Base-by-base conservation (phyloP, 2,329 filamentous ascomycete species). In the Scorias spongiosa region DNA sequence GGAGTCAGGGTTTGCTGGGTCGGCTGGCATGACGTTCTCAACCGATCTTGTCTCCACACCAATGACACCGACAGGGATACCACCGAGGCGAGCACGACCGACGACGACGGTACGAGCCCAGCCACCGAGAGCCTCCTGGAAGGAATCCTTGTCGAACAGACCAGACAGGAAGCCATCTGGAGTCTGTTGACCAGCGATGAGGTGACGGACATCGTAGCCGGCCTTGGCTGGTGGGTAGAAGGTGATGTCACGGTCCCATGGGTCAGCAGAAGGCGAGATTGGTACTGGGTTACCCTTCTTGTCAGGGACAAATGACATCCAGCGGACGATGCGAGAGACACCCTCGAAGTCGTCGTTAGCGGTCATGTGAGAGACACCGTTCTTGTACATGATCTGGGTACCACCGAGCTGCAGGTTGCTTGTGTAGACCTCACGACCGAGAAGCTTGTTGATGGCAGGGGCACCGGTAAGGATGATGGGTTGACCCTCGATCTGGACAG, bases 321-420 rank as follows among this genome's bases (percentile, higher is more conserved):
- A 98, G 63, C 93, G 83, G 41, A 96, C 86, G 61, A 98, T 96
- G 75, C 93, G 93, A 58, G 84, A 87, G 17, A 98, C 84, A 76
- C 91, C 91, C 58, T 89, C 88, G 57, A 98, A 96, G 69, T 98
- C 91, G 59, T 98, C 89, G 55, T 82, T 84, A 58, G 91, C 91
- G 54, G 89, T 95, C 84, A 96, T 89, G 72, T 98, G 91, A 17
- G 91, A 96, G 37, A 98, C 91, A 78, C 91, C 91, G 64, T 98
- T 98, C 70, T 85, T 88, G 78, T 98, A 96, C 91, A 98, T 98
- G 75, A 98, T 98, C 68, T 98, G 91, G n/a, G 91, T 98, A 56
- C 91, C 91, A 79, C 91, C 91, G 52, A 98, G 85, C 72, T 98
- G 91, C 60, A 98, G 69, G 75, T 98, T 98, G 48, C 91, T 96